These are phyloP conservation scores for Plasmodium gallinaceum DNA, from an alignment of 169 alveolate species.

Conservation along the genomic window DNA sequence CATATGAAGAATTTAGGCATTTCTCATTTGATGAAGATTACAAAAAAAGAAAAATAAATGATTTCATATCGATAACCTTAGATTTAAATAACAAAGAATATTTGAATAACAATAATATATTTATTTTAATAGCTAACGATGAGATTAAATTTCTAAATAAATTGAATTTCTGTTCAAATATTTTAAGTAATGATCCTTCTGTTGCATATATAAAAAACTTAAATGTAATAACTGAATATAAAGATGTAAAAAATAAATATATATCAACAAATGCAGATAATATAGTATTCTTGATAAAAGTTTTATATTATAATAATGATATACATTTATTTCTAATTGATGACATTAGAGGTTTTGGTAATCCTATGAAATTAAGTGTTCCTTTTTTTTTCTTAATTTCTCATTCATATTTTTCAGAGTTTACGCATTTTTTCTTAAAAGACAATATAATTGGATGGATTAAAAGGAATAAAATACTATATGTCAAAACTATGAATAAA, in stretches of 20 bases:
- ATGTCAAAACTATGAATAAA: slow-evolving; percentile 19
- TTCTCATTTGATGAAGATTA: slow-evolving; percentile 7
- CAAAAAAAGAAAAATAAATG: slow-evolving; percentile 41
- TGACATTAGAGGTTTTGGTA: slow-evolving; percentile 34
- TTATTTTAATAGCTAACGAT: slow-evolving; percentile 47
- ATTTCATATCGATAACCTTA: slow-evolving; percentile 19
- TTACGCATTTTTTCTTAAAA: slow-evolving; percentile 53
- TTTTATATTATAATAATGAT: slow-evolving; percentile 23
- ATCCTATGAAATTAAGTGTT: slow-evolving; percentile 59
- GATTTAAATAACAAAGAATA: slow-evolving; percentile 62
- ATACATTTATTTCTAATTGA: slow-evolving; percentile 43
- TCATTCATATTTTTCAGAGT: slow-evolving; percentile 38
- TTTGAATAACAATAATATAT: slow-evolving; percentile 39
- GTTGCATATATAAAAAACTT: slow-evolving; percentile 18
- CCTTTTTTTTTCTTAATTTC: slow-evolving; percentile 56
- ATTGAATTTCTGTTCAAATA: slow-evolving; percentile 27
- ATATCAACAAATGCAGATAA: slow-evolving; percentile 26
- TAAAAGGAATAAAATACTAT: slow-evolving; percentile 10
- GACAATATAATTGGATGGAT: slow-evolving; percentile 76
- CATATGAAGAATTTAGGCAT: slow-evolving; percentile 34
- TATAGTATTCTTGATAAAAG: slow-evolving; percentile 51
- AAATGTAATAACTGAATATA: slow-evolving; percentile 20
- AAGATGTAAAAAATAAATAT: slow-evolving; percentile 29
- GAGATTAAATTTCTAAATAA: slow-evolving; percentile 41
- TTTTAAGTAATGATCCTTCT: background rate